Evolutionary conservation across 1,139 yeast species (phyloP).

Genomic region (Meyerozyma smithsonii): DNA sequence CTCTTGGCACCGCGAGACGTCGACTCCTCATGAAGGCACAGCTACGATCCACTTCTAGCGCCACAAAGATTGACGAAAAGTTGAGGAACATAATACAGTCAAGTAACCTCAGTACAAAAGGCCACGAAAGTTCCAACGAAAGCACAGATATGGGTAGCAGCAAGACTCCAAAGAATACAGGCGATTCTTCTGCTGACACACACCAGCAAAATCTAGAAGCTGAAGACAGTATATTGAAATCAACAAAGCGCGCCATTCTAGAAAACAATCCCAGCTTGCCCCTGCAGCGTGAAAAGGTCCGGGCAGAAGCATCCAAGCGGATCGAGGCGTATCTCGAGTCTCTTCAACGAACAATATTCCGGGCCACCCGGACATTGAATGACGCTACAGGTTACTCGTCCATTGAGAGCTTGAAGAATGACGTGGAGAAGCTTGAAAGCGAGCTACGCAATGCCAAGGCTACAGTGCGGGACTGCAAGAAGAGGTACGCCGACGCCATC

Average conservation of each 20-base stretch:
- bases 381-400: conserved; percentile 90
- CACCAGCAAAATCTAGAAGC: not conserved
- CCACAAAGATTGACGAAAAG: not conserved
- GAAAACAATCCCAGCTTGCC: not conserved
- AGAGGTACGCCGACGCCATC: conserved; percentile 57
- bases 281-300: not conserved
- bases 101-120: not conserved
- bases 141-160: not conserved
- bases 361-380: conserved; percentile 73
- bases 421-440: conserved; percentile 49
- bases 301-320: conserved; percentile 16
- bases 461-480: conserved; percentile 47
- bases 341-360: conserved; percentile 58
- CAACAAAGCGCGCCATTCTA: not conserved
- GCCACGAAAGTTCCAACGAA: too few species aligned
- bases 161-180: not conserved
- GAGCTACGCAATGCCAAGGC: conserved; percentile 48
- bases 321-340: conserved; percentile 55
- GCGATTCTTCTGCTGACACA: not conserved
- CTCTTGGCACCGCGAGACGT: not conserved
- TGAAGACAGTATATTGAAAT: not conserved
- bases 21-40: not conserved
- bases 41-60: not conserved
- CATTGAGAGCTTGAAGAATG: conserved; percentile 65
- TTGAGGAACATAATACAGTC: not conserved